Percentiles rank a stretch among this genome's conserved stretches.
Conservation (phyloP, 352 stramenopile species). For the Phytophthora sansomeana region DNA sequence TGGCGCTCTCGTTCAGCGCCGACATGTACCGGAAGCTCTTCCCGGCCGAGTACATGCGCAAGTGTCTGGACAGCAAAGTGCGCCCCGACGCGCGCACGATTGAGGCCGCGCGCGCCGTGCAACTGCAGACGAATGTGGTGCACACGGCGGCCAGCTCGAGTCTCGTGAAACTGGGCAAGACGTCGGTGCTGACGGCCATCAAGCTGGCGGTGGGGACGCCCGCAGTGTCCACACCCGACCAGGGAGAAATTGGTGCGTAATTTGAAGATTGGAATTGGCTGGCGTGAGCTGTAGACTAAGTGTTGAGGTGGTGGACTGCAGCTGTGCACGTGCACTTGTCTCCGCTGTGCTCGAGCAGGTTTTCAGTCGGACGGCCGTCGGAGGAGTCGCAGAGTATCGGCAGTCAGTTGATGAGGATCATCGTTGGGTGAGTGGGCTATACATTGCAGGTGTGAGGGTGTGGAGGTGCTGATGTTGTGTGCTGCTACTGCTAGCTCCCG, state of each 20-base stretch:
- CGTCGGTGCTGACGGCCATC: conserved; percentile 73
- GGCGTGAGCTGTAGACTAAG: background rate
- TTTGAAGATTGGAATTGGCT: background rate
- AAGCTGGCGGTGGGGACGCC: conserved; percentile 82
- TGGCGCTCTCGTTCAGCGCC: conserved; percentile 62
- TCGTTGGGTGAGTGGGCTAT: conserved; percentile 68
- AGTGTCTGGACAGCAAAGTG: conserved; percentile 67
- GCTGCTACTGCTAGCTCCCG: conserved; percentile 51
- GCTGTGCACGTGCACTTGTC: conserved; percentile 85
- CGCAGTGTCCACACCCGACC: conserved; percentile 69
- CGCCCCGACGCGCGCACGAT: conserved; percentile 67
- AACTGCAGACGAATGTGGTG: conserved; percentile 74
- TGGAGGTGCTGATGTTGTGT: background rate
- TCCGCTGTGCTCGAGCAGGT: conserved; percentile 78
- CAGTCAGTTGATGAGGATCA: conserved; percentile 77
- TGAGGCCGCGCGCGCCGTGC: conserved; percentile 53
- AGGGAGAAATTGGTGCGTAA: conserved; percentile 73
- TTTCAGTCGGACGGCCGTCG: conserved; percentile 70
- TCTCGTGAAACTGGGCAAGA: conserved; percentile 80
- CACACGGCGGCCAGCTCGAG: conserved; percentile 72
- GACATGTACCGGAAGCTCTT: conserved; percentile 85
- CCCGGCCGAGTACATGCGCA: conserved; percentile 70
- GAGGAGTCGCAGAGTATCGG: conserved; percentile 83
- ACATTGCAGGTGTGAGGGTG: background rate
- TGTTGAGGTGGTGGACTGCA: conserved; percentile 22